Percentiles rank a stretch among this genome's conserved stretches.
These are phyloP conservation scores for Lotmaria passim DNA, from an alignment of 208 protist species.

Conservation along the genomic window DNA sequence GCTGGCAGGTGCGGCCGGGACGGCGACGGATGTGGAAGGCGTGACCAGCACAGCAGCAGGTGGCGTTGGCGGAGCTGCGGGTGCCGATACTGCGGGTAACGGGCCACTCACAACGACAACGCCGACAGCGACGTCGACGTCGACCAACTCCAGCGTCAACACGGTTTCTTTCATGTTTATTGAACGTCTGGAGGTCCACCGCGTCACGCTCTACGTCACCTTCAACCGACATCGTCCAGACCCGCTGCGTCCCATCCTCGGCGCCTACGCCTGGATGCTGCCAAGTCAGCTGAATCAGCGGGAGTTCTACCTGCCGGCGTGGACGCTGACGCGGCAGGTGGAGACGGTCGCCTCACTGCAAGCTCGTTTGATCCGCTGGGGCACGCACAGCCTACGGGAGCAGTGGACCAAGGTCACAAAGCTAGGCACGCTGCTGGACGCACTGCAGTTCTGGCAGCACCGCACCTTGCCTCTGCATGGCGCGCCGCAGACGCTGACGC, in stretches of 20 bases:
- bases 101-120: neutral
- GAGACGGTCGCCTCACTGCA: slow-evolving; percentile 57
- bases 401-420: slow-evolving; percentile 87
- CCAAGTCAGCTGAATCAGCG: slow-evolving; percentile 55
- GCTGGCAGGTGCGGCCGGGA: slow-evolving; percentile 1
- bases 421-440: slow-evolving; percentile 63
- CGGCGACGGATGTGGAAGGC: neutral
- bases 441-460: slow-evolving; percentile 45
- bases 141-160: slow-evolving; percentile 6
- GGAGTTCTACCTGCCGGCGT: slow-evolving; percentile 54
- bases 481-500: slow-evolving; percentile 40
- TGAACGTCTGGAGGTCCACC: slow-evolving; percentile 50
- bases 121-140: neutral
- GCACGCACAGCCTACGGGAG: slow-evolving; percentile 54
- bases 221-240: slow-evolving; percentile 64
- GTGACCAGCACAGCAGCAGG: neutral
- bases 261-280: slow-evolving; percentile 77
- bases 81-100: neutral
- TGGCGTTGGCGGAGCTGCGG: neutral
- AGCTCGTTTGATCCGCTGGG: slow-evolving; percentile 50
- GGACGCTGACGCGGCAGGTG: slow-evolving; percentile 46
- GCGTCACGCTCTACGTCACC: slow-evolving; percentile 66
- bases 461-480: slow-evolving; percentile 34
- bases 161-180: slow-evolving; percentile 50
- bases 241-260: slow-evolving; percentile 66